Base-by-base conservation (phyloP, 345 rosid species). In the Rhodamnia argentea region DNA sequence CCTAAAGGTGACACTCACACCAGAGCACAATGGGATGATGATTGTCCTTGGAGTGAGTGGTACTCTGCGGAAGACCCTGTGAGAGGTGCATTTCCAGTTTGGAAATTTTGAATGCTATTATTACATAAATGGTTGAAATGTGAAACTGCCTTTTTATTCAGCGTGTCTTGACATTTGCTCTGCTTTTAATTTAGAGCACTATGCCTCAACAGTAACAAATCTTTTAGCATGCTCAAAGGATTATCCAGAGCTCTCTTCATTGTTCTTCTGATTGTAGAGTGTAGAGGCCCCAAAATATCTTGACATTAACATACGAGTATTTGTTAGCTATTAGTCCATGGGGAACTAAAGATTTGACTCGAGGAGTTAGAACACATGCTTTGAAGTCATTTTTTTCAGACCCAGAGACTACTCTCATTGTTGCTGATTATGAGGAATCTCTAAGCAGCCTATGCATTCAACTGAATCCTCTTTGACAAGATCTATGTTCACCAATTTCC, bases 1-100 rank as follows among this genome's bases (percentile, higher is more conserved):
- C 75, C 86, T 86, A 90, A 88, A 83, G 88, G 87, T 88, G 96
- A 92, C 82, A 89, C 89, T 58, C 94, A 83, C 60, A 92, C 74
- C 86, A 94, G 89, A 85, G 89, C 91, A 55, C 96, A 92, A 23
- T 96, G 99, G 99, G 99, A 97, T 91, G 99, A 95, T 89, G 98
- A 93, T 90, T 97, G 98, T 88, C 99, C 99, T 87, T 97, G 99
- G 99, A 96, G 96, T 87, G 98, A 95, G 92, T 96, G 99, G 99
- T 96, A 95, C 90, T 96, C 98, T 86, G 95, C 98, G 9, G 99
- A 96, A 92, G 96, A 97, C 90, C 98, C 95, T 22, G 87, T 97
- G 70, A 92, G 91, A 94, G 99, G 99, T 87, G 47, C 51, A 13
- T 47, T 75, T 47, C 32, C 22, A 23, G 64, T 40, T 42, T 87